Conservation (phyloP, 306 rosid genomes). For the Dalbergia cochinchinensis region DNA sequence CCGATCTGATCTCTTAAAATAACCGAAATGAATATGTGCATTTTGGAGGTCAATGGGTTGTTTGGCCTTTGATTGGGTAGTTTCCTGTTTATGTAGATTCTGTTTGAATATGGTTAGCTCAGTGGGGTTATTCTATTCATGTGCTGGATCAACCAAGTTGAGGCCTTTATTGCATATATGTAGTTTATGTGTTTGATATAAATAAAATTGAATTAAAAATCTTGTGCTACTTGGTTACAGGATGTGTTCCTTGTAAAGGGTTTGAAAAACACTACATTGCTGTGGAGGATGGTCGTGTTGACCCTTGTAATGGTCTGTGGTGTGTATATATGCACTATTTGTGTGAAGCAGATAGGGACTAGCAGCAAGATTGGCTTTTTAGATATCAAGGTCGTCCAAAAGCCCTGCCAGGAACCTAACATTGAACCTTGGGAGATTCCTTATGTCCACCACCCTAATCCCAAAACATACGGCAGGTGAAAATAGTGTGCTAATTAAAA, state of each 20-base stretch:
- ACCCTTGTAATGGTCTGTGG: conserved; percentile 90
- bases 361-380: conserved; percentile 58
- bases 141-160: conserved; percentile 39
- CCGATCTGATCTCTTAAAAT: conserved; percentile 58
- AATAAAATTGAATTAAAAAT: conserved; percentile 26
- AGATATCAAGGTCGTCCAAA: conserved; percentile 60
- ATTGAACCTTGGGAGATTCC: conserved; percentile 77
- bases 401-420: conserved; percentile 76
- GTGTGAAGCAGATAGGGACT: conserved; percentile 83
- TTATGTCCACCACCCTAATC: conserved; percentile 85
- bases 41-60: conserved; percentile 39
- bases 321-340: conserved; percentile 86
- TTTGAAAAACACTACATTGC: conserved; percentile 80
- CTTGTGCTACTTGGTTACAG: conserved; percentile 57
- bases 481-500: conserved; percentile 13
- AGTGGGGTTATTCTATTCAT: conserved; percentile 43
- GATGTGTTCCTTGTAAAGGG: conserved; percentile 66
- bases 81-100: conserved; percentile 33
- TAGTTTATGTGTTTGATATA: neutral
- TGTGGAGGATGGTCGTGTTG: conserved; percentile 78
- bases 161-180: conserved; percentile 2
- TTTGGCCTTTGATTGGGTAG: conserved; percentile 33
- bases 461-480: conserved; percentile 86
- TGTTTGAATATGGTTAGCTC: conserved; percentile 10
- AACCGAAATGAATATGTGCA: conserved; percentile 27